Conservation (phyloP, 2,329 filamentous ascomycete species). For the Trichoderma koningii region DNA sequence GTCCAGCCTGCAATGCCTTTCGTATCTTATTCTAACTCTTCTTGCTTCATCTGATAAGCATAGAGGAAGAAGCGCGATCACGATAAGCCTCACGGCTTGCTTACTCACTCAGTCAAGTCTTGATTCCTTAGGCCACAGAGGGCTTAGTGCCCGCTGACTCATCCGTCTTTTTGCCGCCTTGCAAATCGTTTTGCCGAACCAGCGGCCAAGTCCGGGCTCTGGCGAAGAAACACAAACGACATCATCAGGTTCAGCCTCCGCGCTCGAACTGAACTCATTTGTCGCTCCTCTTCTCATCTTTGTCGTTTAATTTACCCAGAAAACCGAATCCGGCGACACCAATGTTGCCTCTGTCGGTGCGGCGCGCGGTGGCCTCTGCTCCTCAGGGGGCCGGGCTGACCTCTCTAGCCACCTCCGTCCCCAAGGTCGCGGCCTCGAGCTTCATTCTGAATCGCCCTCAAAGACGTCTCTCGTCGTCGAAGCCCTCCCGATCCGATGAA, state of each 20-base stretch:
- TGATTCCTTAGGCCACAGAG: conserved; percentile 42
- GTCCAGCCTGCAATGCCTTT: background rate
- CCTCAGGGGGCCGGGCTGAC: conserved; percentile 50
- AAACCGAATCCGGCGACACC: conserved; percentile 37
- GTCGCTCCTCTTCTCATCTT: conserved; percentile 28
- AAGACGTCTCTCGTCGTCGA: conserved; percentile 62
- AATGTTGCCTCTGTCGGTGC: conserved; percentile 59
- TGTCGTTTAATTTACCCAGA: conserved; percentile 10
- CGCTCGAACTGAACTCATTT: conserved; percentile 30
- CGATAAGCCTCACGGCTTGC: conserved; percentile 23
- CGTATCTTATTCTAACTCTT: background rate
- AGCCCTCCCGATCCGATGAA: conserved; percentile 62
- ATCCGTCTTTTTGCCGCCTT: conserved; percentile 27
- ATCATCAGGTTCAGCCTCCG: conserved; percentile 40
- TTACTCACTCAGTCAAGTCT: conserved; percentile 27
- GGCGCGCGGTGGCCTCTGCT: conserved; percentile 54
- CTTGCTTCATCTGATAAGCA: conserved; percentile 11
- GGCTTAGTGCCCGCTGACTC: conserved; percentile 27
- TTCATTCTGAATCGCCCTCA: conserved; percentile 49
- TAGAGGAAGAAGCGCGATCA: background rate
- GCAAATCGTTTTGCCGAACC: conserved; percentile 41
- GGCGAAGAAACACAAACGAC: conserved; percentile 37
- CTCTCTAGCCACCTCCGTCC: conserved; percentile 45
- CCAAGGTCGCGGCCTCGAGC: conserved; percentile 43
- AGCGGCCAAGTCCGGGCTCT: conserved; percentile 44